phyloP scores from a whole-genome alignment of 1,139 yeast genomes.

The Magnusiomyces clavatus region DNA sequence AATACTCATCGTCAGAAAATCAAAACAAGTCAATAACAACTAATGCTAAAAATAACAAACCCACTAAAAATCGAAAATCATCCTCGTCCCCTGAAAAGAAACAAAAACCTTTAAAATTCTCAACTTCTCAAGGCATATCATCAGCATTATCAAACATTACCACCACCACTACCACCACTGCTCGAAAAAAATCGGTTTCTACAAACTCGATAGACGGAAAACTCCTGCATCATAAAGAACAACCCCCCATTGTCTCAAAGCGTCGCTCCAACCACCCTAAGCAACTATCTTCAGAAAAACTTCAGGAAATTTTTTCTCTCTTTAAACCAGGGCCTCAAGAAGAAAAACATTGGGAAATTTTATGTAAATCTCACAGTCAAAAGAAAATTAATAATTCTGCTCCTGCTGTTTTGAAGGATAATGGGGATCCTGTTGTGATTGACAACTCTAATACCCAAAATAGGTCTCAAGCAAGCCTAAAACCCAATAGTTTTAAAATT shows the following conservation, averaged over 20 bases:
- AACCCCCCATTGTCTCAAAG: neutral
- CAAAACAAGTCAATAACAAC: neutral
- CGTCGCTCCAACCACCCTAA: constrained; percentile 10
- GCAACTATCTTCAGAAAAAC: constrained; percentile 22
- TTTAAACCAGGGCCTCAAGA: constrained; percentile 18
- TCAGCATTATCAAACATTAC: neutral
- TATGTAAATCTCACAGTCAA: constrained; percentile 11
- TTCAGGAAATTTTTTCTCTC: constrained; percentile 20
- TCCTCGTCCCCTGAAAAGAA: neutral
- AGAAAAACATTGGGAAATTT: constrained; percentile 13
- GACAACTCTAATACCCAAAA: neutral
- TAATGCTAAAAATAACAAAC: neutral
- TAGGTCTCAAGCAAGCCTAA: neutral
- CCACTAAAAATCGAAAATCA: neutral
- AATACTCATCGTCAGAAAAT: neutral
- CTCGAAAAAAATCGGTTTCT: neutral
- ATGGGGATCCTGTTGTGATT: too few relatives aligned
- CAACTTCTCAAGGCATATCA: too few relatives aligned
- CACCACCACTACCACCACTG: neutral
- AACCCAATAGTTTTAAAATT: constrained; percentile 1
- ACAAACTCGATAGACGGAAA: neutral
- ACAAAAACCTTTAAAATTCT: too few relatives aligned
- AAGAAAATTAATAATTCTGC: neutral
- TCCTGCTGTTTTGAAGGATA: too few relatives aligned
- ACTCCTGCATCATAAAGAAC: too few relatives aligned